Evolutionary conservation across 108 stramenopile genomes (phyloP).

Genomic region (Pseudonitzschia delicatissima): DNA sequence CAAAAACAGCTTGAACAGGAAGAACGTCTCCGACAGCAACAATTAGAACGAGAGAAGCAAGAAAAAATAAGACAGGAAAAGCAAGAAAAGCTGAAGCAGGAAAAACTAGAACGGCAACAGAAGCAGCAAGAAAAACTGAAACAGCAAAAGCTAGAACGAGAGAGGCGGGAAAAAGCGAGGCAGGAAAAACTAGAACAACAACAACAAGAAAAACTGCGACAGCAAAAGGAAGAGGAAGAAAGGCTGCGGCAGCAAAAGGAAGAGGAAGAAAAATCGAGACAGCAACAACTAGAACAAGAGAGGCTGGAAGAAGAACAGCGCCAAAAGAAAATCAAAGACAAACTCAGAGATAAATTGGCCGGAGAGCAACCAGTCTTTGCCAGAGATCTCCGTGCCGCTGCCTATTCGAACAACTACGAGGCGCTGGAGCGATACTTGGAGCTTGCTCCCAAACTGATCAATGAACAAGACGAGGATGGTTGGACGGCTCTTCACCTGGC

Average conservation of each 20-base stretch:
- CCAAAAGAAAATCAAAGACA: not conserved
- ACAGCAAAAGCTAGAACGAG: not conserved
- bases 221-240: slow-evolving; percentile 2
- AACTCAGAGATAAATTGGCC: not conserved
- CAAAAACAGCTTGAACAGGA: not conserved
- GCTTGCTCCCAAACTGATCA: slow-evolving; percentile 4
- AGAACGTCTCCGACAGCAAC: not conserved
- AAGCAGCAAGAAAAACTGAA: not conserved
- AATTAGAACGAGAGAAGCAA: not conserved
- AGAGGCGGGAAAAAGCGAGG: not conserved
- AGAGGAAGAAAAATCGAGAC: not conserved
- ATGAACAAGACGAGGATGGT: slow-evolving; percentile 32
- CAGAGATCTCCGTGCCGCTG: slow-evolving; percentile 31
- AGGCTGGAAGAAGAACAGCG: slow-evolving; percentile 2
- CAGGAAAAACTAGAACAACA: not conserved
- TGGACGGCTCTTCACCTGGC: slow-evolving; percentile 37
- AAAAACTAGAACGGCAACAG: slow-evolving; percentile 2
- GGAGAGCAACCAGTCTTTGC: slow-evolving; percentile 15
- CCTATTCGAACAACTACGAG: slow-evolving; percentile 17
- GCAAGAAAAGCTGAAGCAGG: not conserved
- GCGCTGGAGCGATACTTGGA: slow-evolving; percentile 7
- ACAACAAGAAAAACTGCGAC: slow-evolving; percentile 1
- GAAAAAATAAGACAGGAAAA: not conserved
- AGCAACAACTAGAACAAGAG: not conserved
- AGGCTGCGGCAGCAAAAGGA: not conserved